Base-by-base conservation (phyloP, 345 rosid species). In the Linum tenue region DNA sequence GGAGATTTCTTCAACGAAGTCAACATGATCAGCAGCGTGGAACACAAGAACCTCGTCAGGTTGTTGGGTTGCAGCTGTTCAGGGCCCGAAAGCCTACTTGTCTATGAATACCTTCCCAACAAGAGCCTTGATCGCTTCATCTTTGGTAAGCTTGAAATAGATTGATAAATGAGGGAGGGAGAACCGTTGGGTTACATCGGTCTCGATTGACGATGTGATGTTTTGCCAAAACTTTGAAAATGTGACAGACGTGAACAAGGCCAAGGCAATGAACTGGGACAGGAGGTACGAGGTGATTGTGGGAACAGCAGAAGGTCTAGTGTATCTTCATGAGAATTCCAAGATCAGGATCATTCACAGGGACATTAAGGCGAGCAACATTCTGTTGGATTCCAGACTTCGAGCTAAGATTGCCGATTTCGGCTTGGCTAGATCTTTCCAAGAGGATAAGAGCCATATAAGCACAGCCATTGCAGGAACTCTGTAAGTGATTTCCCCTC, bases 391-490 rank as follows among this genome's bases (percentile, higher is more conserved):
- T 64, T 76, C 84, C 15, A 85, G 77, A 75, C 74, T 90, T n/a
- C 90, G 90, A 1, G 92, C 99, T 5, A 94, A 88, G 73, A 90
- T 90, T 41, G 97, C 99, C 0, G 99, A 94, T 76, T 90, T 94
- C 68, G 99, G 97, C 37, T 81, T 94, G 59, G 97, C 99, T 0
- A 85, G 97, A 73, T 82, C 99, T 58, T 94, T 88, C 71, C 86
- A 87, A 68, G 97, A 86, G 38, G 96, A 94, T 71, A 83, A 90
- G 76, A 90, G 95, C 41, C 97, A 90, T 75, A 94, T 90, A 71
- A 94, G 95, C 90, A 92, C 97, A 4, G 99, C 95, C 59, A 90
- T 94, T 70, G 97, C 97, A 38, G 96, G 99, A 73, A 90, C 99
- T 1, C 64, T 94, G 99, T 86, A 72, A 87, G 97, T 75, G 50